phyloP scores from a whole-genome alignment of 2,329 filamentous ascomycete genomes.

The Neoscytalidium dimidiatum region DNA sequence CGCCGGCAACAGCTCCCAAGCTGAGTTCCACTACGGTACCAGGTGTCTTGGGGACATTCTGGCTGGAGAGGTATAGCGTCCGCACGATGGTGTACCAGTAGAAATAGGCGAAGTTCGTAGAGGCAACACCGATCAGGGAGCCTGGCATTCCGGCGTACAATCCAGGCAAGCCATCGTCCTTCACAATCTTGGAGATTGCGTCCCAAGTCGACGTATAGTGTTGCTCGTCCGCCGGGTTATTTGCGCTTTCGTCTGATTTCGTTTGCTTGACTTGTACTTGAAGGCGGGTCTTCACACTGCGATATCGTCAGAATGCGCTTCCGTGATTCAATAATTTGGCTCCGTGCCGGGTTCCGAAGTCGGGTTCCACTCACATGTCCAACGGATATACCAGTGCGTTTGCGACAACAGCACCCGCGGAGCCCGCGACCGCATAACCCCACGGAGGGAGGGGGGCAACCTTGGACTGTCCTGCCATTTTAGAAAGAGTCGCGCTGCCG shows the following conservation, averaged over 20 bases:
- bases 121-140: slow-evolving; percentile 86
- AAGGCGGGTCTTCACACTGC: slow-evolving; percentile 89
- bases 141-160: slow-evolving; percentile 89
- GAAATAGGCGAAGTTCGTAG: slow-evolving; percentile 98
- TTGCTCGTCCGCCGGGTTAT: slow-evolving; percentile 52
- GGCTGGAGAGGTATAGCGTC: slow-evolving; percentile 68
- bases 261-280: slow-evolving; percentile 84
- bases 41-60: slow-evolving; percentile 62
- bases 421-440: slow-evolving; percentile 89
- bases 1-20: slow-evolving; percentile 84
- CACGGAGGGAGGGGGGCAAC: slow-evolving; percentile 77
- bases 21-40: slow-evolving; percentile 81
- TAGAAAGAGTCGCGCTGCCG: background rate
- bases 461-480: slow-evolving; percentile 63
- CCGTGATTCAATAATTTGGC: background rate
- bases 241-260: slow-evolving; percentile 29
- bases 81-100: slow-evolving; percentile 97
- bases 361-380: slow-evolving; percentile 72
- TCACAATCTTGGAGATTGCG: slow-evolving; percentile 80
- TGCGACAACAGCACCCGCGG: slow-evolving; percentile 88
- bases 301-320: background rate
- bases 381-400: slow-evolving; percentile 95
- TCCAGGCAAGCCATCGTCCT: slow-evolving; percentile 76
- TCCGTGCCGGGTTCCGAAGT: slow-evolving; percentile 11
- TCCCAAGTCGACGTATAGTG: slow-evolving; percentile 90